Percentiles rank a stretch among this genome's conserved stretches.
These are phyloP conservation scores for Patellifolia procumbens DNA, from an alignment of 179 eudicot genomes.

Conservation along the genomic window DNA sequence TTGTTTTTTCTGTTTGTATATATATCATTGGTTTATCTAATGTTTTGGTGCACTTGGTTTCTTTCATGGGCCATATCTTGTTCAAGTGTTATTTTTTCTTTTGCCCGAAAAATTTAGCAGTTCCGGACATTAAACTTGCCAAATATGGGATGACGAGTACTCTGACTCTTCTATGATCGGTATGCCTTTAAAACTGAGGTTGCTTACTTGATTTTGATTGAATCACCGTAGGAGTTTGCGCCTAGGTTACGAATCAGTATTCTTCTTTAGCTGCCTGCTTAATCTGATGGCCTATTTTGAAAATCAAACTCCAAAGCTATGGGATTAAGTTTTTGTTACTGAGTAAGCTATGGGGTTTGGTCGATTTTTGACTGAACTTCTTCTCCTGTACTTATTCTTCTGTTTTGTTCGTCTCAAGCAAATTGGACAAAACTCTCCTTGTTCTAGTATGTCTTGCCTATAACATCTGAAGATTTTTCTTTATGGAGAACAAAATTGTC, in stretches of 20 bases:
- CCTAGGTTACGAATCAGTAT: background rate
- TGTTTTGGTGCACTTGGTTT: background rate
- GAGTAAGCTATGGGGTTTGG: background rate
- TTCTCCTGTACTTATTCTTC: too few species aligned
- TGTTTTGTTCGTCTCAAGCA: background rate
- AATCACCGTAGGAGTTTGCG: background rate
- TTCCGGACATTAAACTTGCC: background rate
- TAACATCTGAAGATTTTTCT: background rate
- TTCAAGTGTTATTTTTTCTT: background rate
- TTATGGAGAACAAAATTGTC: background rate
- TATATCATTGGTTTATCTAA: background rate
- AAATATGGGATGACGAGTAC: background rate
- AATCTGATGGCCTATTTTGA: background rate
- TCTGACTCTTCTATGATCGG: background rate
- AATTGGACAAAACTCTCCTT: background rate
- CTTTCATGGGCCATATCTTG: background rate
- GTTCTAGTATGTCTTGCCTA: background rate
- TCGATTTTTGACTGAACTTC: background rate
- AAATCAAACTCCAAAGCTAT: background rate
- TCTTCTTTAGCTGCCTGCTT: background rate
- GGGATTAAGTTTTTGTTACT: background rate
- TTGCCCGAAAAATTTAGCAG: background rate
- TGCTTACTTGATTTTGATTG: background rate
- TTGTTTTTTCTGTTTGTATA: constrained; percentile 8
- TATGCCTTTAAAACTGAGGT: background rate